Evolutionary conservation across 768 basidiomycete species (phyloP).

Genomic region (Pleurotus djamor): DNA sequence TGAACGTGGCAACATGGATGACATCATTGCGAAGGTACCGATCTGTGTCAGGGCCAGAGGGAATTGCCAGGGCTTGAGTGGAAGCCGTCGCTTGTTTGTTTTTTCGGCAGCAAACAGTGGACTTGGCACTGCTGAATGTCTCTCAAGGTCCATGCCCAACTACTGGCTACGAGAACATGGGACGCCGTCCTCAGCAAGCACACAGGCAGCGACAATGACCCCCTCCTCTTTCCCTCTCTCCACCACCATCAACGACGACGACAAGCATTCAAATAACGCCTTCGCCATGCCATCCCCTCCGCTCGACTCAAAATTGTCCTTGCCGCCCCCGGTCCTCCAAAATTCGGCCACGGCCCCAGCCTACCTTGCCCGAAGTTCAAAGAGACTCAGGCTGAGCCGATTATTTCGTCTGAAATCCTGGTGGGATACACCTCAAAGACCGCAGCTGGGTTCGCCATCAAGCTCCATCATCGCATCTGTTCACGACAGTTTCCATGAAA

Average conservation of each 20-base stretch:
- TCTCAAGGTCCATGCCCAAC: slow-evolving; percentile 7
- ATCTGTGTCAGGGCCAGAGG: slow-evolving; percentile 5
- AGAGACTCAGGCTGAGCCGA: background rate
- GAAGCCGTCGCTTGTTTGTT: slow-evolving; percentile 8
- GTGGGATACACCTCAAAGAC: background rate
- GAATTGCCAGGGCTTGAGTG: slow-evolving; percentile 2
- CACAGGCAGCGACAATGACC: slow-evolving; percentile 1
- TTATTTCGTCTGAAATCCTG: background rate
- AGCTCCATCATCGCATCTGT: background rate
- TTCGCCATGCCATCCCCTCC: background rate
- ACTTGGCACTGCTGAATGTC: slow-evolving; percentile 5
- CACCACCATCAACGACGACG: background rate
- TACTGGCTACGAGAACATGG: slow-evolving; percentile 1
- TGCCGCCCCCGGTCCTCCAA: slow-evolving; percentile 4
- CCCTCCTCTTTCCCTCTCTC: background rate
- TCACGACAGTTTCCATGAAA: background rate
- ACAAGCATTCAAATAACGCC: background rate
- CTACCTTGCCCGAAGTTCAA: background rate
- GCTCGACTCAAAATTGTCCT: background rate
- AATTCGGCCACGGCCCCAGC: background rate
- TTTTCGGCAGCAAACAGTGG: background rate
- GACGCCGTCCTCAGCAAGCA: slow-evolving; percentile 1
- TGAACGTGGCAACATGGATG: background rate
- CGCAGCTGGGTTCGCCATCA: background rate
- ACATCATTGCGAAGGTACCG: slow-evolving; percentile 6